Base-by-base conservation (phyloP, 192 early-diverging fungal genomes). In the Rhizophlyctis rosea region DNA sequence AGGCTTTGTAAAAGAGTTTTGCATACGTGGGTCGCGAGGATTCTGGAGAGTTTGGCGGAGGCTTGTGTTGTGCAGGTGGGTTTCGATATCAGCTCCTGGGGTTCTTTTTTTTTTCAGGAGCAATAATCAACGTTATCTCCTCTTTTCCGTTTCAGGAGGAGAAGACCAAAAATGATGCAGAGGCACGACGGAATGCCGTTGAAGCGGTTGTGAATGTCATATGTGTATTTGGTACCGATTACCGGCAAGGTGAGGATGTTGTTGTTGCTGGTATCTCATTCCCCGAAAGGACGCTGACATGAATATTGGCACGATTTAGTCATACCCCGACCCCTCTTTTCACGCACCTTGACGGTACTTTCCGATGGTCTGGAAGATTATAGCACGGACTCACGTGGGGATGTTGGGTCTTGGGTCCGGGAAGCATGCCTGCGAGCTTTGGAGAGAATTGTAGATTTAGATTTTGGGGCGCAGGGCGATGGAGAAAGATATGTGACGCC, bases 361-460 rank as follows among this genome's bases (percentile, higher is more conserved):
- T 63, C 87, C 23, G 70, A 56, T 1, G 90, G 89, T 2, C 72
- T 96, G 35, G 70, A 87, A 24, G 96, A 99, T 70, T 92, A 94
- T 57, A 87, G 85, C 48, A 81, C 82, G 1, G 95, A 98, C 61
- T 86, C 87, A 35, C 87, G 95, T 31, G 96, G 96, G 23, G 96
- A 99, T 73, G 90, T 99, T 39, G 96, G 96, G 2, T 94, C 91
- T 1, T 94, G 92, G 90, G 81, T 92, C 14, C 88, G 96, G 21
- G 78, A 91, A 62, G 80, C 84, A 50, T 77, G 79, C 52, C 82
- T 91, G 84, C 66, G 70, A 30, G 72, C 25, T 16, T 55, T 64
- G 9, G 23, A 54, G 21, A 16, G 47, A 16, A 50, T 61, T 16
- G 24, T 61, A 14, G 3, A 36, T 18, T 50, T 61, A 47, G 27